Percentiles rank a stretch among this genome's conserved stretches.
Evolutionary conservation across 768 basidiomycete species (phyloP).

Genomic region (Saitozyma sp.): DNA sequence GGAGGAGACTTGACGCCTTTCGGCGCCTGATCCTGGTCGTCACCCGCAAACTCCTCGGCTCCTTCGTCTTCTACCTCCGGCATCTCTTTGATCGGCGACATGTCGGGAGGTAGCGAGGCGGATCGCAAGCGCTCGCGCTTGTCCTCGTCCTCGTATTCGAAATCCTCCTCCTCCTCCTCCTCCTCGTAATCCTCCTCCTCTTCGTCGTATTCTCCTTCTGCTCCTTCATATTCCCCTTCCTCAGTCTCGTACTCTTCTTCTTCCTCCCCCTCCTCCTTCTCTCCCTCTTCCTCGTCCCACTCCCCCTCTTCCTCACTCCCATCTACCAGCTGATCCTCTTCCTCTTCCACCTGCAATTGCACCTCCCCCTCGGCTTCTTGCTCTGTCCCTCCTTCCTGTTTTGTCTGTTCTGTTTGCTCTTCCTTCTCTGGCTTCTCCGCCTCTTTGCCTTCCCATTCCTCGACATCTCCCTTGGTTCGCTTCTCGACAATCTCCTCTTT

Average conservation of each 20-base stretch:
- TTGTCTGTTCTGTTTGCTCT: background rate
- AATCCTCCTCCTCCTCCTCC: constrained; percentile 10
- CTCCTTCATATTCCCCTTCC: constrained; percentile 21
- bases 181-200: constrained; percentile 25
- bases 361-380: constrained; percentile 7
- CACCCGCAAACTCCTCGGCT: background rate
- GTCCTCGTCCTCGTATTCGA: constrained; percentile 9
- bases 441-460: background rate
- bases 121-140: constrained; percentile 3
- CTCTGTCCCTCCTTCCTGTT: background rate
- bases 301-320: constrained; percentile 17
- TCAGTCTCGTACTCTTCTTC: constrained; percentile 11
- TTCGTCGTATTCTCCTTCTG: constrained; percentile 17
- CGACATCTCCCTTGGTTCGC: background rate
- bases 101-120: constrained; percentile 16
- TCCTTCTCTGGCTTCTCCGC: constrained; percentile 5
- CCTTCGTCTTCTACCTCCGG: constrained; percentile 14
- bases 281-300: constrained; percentile 3
- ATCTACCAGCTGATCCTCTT: constrained; percentile 4
- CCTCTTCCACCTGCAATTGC: constrained; percentile 1
- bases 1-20: constrained; percentile 26
- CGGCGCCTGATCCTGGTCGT: constrained; percentile 6
- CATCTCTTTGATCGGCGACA: constrained; percentile 33
- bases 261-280: constrained; percentile 8
- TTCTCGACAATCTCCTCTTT: background rate